These are phyloP conservation scores for Hypoxylon perforatum DNA, from an alignment of 495 filamentous ascomycete species.

Conservation along the genomic window DNA sequence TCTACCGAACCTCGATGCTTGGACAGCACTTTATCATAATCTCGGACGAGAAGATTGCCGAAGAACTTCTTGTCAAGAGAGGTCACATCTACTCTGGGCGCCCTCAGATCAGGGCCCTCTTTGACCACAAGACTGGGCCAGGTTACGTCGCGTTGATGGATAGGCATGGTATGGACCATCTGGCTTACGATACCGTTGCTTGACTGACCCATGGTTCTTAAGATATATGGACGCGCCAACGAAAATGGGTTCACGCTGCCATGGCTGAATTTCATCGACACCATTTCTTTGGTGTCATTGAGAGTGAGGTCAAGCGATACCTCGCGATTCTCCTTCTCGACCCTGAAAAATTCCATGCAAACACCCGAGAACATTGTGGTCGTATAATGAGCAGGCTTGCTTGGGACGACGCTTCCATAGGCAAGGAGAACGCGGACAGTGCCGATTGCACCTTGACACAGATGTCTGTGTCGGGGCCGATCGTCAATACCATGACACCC, in stretches of 20 bases:
- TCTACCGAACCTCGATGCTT: constrained; percentile 63
- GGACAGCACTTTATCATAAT: constrained; percentile 63
- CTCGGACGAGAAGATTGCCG: constrained; percentile 65
- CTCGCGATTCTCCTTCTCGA: constrained; percentile 56
- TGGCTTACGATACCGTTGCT: background rate
- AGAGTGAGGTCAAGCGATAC: constrained; percentile 56
- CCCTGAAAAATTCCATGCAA: constrained; percentile 56
- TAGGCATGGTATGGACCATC: constrained; percentile 50
- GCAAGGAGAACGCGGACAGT: constrained; percentile 54
- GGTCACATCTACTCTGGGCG: constrained; percentile 65
- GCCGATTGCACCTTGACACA: constrained; percentile 58
- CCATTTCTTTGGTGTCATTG: constrained; percentile 61
- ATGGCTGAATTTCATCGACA: constrained; percentile 59
- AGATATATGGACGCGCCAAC: constrained; percentile 59
- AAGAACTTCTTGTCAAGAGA: constrained; percentile 65
- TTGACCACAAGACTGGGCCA: constrained; percentile 59
- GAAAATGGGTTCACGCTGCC: constrained; percentile 61
- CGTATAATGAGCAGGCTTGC: constrained; percentile 60
- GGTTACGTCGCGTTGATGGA: constrained; percentile 62
- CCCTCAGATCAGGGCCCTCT: constrained; percentile 60
- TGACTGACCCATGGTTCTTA: background rate
- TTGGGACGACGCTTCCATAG: constrained; percentile 60
- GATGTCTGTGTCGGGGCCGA: constrained; percentile 61
- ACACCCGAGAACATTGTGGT: constrained; percentile 58
- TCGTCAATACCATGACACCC: constrained; percentile 60